phyloP scores from a whole-genome alignment of 73 alveolate species.

The Paramecium octaurelia region DNA sequence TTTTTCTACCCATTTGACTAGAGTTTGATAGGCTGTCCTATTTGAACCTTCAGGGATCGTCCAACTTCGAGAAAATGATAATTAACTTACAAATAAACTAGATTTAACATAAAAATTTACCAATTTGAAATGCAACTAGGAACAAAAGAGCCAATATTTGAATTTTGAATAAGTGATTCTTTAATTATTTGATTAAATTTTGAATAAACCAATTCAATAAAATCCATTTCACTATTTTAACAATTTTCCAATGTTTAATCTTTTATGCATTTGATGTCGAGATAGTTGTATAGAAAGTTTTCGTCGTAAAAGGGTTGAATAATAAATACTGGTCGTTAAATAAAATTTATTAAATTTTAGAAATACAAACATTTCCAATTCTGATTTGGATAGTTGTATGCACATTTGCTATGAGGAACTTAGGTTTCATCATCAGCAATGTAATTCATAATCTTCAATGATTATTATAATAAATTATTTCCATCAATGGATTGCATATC shows the following conservation, averaged over 20 bases:
- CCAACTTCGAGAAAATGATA: not conserved
- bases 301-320: not conserved
- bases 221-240: not conserved
- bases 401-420: not conserved
- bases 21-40: not conserved
- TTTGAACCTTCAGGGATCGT: not conserved
- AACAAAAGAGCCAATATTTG: not conserved
- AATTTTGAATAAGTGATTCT: not conserved
- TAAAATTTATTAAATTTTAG: not conserved
- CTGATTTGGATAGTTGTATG: not conserved
- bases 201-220: not conserved
- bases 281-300: not conserved
- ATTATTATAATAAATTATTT: not conserved
- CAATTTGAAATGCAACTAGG: not conserved
- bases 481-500: not conserved
- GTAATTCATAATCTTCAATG: not conserved
- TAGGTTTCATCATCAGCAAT: not conserved
- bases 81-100: not conserved
- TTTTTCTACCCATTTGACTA: not conserved
- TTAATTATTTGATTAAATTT: not conserved
- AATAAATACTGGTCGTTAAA: not conserved
- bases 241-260: not conserved
- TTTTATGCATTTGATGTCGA: not conserved
- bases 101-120: not conserved
- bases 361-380: conserved; percentile 26